Conservation (phyloP, 768 basidiomycete species). For the Mycena kentingensis region DNA sequence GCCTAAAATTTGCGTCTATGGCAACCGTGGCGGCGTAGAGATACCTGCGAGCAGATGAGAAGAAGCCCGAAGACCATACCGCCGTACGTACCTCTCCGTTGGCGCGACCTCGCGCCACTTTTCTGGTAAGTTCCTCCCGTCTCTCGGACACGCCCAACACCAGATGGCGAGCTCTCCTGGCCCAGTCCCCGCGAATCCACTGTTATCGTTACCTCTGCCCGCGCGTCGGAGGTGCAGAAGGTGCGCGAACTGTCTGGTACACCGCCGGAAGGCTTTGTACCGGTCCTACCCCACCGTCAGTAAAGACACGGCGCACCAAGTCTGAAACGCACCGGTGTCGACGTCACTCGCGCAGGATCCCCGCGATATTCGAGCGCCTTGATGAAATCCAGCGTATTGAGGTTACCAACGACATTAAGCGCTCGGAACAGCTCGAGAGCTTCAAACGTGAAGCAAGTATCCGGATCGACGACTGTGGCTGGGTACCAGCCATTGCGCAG, state of each 20-base stretch:
- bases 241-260: neutral
- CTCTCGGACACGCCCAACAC: constrained; percentile 26
- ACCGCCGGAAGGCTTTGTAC: constrained; percentile 5
- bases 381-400: constrained; percentile 1
- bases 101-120: constrained; percentile 12
- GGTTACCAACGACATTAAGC: constrained; percentile 16
- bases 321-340: constrained; percentile 1
- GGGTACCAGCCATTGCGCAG: too few relatives aligned
- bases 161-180: constrained; percentile 8
- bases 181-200: constrained; percentile 7
- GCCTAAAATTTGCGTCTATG: constrained; percentile 29
- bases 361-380: neutral
- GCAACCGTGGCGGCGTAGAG: constrained; percentile 24
- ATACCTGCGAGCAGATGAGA: constrained; percentile 10
- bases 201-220: constrained; percentile 1
- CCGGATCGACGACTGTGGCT: too few relatives aligned
- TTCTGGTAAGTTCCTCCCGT: constrained; percentile 18
- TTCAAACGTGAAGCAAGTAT: too few relatives aligned
- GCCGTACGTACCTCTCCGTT: neutral
- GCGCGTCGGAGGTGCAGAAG: neutral
- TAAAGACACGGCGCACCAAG: too few relatives aligned
- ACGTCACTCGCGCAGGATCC: neutral
- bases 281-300: constrained; percentile 4
- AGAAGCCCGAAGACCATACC: neutral
- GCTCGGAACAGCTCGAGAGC: constrained; percentile 10